Base-by-base conservation (phyloP, 2,329 filamentous ascomycete species). In the Fusarium citri region DNA sequence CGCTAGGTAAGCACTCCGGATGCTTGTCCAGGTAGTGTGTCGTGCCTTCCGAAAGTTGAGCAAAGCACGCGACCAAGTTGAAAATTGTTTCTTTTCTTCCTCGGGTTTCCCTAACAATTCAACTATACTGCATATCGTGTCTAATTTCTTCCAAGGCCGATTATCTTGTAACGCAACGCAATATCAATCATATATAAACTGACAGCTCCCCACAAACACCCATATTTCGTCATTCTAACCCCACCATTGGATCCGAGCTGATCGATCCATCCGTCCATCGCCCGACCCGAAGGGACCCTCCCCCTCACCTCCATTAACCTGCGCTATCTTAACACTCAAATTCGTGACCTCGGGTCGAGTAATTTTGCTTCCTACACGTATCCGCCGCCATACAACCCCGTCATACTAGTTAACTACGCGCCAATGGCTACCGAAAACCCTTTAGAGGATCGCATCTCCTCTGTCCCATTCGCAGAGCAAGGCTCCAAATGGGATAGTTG, bases 401-500 rank as follows among this genome's bases (percentile, higher is more conserved):
- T 18, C 16, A 45, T 50, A 54, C 22, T 31, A 18, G 22, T 25
- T 46, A 20, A 12, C 28, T 43, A 53, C 10, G 34, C 49, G 45
- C 61, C 80, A 64, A 62, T 76, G 30, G 68, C 73, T 25, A 59
- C 66, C 34, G 51, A 70, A 55, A 61, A 66, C 28, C 71, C 73
- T 50, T 75, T 81, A 63, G 72, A 74, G 58, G 69, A 77, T 18
- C 74, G 78, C 56, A 84, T 85, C 73, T 70, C 77, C 46, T 64
- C 64, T 51, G 45, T 75, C 18, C 74, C 78, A 31, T 75, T 80
- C 55, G 60, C 79, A 23, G 66, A 78, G 55, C 82, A 85, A 73
- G 72, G 72, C 41, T 47, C 71, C 28, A 74, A 69, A 55, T 89
- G 87, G 87, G 79, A 85, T 69, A 75, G 79, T 26, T 80, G 85